Percentiles rank a stretch among this genome's conserved stretches.
Conservation (phyloP, 2,329 filamentous ascomycete species). For the Purpureocillium takamizusanense region DNA sequence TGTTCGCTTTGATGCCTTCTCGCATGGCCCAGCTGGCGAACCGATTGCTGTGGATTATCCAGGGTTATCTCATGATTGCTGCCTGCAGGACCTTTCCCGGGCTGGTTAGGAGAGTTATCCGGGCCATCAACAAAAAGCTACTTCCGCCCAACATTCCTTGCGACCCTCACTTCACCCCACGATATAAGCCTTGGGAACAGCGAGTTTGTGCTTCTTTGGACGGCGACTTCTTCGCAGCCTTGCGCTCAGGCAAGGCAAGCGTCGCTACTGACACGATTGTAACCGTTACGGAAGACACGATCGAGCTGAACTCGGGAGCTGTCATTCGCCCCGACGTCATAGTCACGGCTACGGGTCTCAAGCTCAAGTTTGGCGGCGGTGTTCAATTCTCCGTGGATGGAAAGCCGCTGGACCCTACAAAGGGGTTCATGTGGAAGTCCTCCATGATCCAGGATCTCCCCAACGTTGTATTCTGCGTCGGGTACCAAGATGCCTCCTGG, state of each 20-base stretch:
- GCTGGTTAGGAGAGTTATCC: slow-evolving; percentile 33
- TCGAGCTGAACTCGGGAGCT: slow-evolving; percentile 33
- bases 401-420: slow-evolving; percentile 26
- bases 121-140: slow-evolving; percentile 27
- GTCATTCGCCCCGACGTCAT: slow-evolving; percentile 50
- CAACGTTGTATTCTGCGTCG: slow-evolving; percentile 48
- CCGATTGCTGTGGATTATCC: slow-evolving; percentile 37
- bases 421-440: slow-evolving; percentile 47
- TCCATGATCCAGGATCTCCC: slow-evolving; percentile 55
- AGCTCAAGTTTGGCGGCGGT: slow-evolving; percentile 44
- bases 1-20: slow-evolving; percentile 30
- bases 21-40: slow-evolving; percentile 34
- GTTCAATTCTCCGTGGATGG: slow-evolving; percentile 43
- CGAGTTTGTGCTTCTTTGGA: slow-evolving; percentile 50
- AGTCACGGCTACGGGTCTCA: slow-evolving; percentile 55
- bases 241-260: slow-evolving; percentile 26
- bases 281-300: slow-evolving; percentile 29
- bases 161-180: slow-evolving; percentile 46
- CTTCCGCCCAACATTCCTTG: slow-evolving; percentile 38
- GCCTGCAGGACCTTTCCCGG: slow-evolving; percentile 42
- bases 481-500: slow-evolving; percentile 54
- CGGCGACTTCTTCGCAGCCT: slow-evolving; percentile 34
- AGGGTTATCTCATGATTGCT: slow-evolving; percentile 29
- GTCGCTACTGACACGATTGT: slow-evolving; percentile 38
- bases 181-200: slow-evolving; percentile 57